Evolutionary conservation across 202 grass and related monocot genomes (phyloP), one percentile per base, ranked within the genome.

Genomic region (Panicum hallii): DNA sequence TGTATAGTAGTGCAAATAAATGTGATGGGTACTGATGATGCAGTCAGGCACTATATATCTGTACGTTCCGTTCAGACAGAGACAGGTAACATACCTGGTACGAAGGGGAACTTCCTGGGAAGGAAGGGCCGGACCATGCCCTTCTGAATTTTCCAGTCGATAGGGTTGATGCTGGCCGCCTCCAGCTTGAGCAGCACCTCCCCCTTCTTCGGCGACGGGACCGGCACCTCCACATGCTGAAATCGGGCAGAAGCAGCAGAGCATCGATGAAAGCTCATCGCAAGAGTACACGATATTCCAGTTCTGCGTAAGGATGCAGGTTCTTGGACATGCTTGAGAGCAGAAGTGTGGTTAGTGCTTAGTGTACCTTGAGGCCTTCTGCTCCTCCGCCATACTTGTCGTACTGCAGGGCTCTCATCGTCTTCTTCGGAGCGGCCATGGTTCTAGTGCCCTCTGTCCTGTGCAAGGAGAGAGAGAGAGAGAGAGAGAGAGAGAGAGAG

Each of bases 121-220:
- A 98, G 75, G 87, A 95, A 93, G 0, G 89, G 95, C 5, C 95
- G 70, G 45, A 82, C 28, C 80, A 90, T 81, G 41, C 93, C 95
- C 57, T 95, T 93, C 86, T 98, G 95, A 86, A 98, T 65, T 68
- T 98, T 98, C 95, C 95, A 95, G 87, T 98, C 95, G 63, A 98
- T 63, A 1, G 91, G 93, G 83, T 98, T 98, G 83, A 98, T 83
- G 67, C 91, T 90, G 28, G 87, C 88, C 4, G 93, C 93, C 83
- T 98, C 95, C 85, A 95, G n/a, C 88, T 89, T 98, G 63, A 93
- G 77, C 81, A 95, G 89, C 75, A 95, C 61, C 87, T 95, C 93
- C 4, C 84, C 89, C n/a, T 93, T 90, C 81, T 92, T 90, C 3
- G 89, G 95, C 46, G 85, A 83, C 45, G 93, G 95, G 81, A 95